These are phyloP conservation scores for Suillus paluster DNA, from an alignment of 768 basidiomycete species.

Conservation along the genomic window DNA sequence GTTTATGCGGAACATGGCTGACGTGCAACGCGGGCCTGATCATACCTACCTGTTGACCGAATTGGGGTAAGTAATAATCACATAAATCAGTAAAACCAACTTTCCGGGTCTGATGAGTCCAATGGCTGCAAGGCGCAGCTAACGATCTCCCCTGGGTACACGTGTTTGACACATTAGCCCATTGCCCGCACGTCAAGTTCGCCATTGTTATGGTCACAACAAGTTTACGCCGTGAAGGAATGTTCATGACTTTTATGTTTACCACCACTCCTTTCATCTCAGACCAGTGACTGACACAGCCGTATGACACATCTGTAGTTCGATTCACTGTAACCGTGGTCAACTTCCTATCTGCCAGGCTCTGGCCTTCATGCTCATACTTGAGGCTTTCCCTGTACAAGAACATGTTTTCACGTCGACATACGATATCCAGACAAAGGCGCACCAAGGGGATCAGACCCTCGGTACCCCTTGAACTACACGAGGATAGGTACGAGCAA, in stretches of 20 bases:
- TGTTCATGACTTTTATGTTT: neutral
- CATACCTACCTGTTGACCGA: neutral
- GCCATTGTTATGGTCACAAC: no score
- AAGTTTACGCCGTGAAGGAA: neutral
- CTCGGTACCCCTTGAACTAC: constrained; percentile 66
- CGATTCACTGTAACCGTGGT: neutral
- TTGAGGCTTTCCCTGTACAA: neutral
- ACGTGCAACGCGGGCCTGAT: neutral
- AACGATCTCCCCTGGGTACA: no score
- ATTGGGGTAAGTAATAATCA: neutral
- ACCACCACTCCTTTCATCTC: neutral
- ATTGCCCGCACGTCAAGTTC: neutral
- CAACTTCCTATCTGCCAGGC: neutral
- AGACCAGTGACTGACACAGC: neutral
- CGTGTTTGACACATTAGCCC: neutral
- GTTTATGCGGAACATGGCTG: neutral
- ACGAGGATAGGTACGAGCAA: constrained; percentile 67
- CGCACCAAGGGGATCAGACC: constrained; percentile 11
- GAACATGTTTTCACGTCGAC: neutral
- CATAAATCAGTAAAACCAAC: neutral
- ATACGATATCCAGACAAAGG: neutral
- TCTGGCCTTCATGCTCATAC: neutral
- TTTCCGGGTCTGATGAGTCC: neutral
- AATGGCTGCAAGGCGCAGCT: neutral
- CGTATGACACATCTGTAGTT: neutral